Percentiles rank a stretch among this genome's conserved stretches.
phyloP scores from a whole-genome alignment of 768 basidiomycete genomes.

The Kwoniella mangroviensis region DNA sequence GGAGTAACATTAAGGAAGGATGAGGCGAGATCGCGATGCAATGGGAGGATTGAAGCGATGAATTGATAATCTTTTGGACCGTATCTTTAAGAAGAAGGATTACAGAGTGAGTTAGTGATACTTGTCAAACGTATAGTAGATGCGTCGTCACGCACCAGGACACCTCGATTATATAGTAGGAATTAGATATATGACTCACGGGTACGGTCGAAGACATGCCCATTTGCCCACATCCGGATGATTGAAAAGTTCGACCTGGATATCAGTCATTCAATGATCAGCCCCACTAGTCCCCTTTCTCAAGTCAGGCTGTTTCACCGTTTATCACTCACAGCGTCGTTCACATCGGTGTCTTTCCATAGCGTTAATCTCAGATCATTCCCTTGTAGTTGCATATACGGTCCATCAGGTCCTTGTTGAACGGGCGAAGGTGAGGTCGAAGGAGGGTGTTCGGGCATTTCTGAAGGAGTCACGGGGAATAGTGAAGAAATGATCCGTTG shows the following conservation, averaged over 20 bases:
- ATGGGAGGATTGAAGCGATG: constrained; percentile 1
- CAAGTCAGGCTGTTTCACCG: not conserved
- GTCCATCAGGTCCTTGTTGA: constrained; percentile 8
- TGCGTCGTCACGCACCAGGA: not conserved
- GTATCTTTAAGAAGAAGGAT: constrained; percentile 2
- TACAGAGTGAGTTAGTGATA: not conserved
- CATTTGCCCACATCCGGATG: constrained; percentile 19
- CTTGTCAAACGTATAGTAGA: too few relatives aligned
- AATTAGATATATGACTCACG: not conserved
- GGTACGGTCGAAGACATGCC: constrained; percentile 16
- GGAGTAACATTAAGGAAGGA: not conserved
- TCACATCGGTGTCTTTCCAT: constrained; percentile 8
- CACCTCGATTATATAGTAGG: not conserved
- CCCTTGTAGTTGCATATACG: constrained; percentile 10
- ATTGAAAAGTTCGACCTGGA: constrained; percentile 17
- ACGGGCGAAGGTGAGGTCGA: not conserved
- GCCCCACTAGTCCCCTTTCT: not conserved
- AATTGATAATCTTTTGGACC: not conserved
- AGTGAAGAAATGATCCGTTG: not conserved
- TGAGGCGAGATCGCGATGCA: not conserved
- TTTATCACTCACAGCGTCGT: constrained; percentile 8
- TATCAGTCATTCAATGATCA: not conserved
- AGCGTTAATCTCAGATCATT: constrained; percentile 9
- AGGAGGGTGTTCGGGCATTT: not conserved
- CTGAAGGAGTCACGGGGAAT: not conserved